Percentiles rank a stretch among this genome's conserved stretches.
These are phyloP conservation scores for Hypoxylon rubiginosum DNA, from an alignment of 2,329 filamentous ascomycete genomes.

Conservation along the genomic window DNA sequence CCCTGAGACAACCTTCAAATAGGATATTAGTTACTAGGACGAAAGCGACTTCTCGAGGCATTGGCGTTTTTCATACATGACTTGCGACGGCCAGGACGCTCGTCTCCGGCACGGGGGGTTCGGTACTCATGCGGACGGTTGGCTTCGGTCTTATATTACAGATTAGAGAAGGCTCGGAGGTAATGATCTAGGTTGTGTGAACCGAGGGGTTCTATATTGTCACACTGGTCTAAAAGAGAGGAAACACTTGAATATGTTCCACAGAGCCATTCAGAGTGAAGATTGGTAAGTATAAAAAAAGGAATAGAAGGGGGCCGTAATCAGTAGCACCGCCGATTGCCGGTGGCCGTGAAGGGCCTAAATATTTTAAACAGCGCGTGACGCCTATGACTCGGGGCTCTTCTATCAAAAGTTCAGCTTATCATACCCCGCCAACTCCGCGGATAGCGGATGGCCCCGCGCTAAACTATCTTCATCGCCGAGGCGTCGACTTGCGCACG, in stretches of 20 bases:
- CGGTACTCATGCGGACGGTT: slow-evolving; percentile 53
- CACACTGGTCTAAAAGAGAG: slow-evolving; percentile 11
- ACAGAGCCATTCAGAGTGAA: slow-evolving; percentile 17
- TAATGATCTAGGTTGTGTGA: neutral
- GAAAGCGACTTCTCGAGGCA: slow-evolving; percentile 32
- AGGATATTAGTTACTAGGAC: slow-evolving; percentile 50
- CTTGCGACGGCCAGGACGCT: slow-evolving; percentile 89
- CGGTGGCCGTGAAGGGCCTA: slow-evolving; percentile 13
- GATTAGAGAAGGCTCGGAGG: neutral
- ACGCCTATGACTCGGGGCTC: neutral
- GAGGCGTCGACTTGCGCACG: neutral
- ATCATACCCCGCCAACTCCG: slow-evolving; percentile 32
- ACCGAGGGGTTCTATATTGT: slow-evolving; percentile 3
- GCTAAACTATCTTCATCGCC: slow-evolving; percentile 22
- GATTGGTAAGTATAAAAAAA: slow-evolving; percentile 2
- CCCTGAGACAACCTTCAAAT: slow-evolving; percentile 77
- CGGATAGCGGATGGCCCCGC: slow-evolving; percentile 16
- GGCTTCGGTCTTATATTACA: neutral
- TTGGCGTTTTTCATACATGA: slow-evolving; percentile 73
- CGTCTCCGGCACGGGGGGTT: slow-evolving; percentile 67
- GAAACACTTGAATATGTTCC: slow-evolving; percentile 8
- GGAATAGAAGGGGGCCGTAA: slow-evolving; percentile 6
- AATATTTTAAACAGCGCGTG: neutral
- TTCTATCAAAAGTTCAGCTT: slow-evolving; percentile 18
- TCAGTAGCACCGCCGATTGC: slow-evolving; percentile 32